These are phyloP conservation scores for Madurella fahalii DNA, from an alignment of 2,329 filamentous ascomycete species.

Conservation along the genomic window DNA sequence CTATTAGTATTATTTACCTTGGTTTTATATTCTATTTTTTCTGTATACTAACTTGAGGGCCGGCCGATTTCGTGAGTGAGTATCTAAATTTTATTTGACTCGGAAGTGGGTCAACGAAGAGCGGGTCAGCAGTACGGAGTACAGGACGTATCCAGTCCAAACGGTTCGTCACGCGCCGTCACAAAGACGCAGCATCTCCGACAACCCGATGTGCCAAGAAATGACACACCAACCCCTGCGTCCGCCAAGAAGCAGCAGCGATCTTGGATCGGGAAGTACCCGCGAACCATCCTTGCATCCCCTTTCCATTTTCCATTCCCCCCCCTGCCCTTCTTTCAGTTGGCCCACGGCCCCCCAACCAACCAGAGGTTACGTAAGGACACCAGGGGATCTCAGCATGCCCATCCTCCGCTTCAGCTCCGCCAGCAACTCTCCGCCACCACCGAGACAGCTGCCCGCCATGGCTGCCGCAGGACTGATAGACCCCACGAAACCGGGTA, in stretches of 20 bases:
- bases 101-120: too few species aligned
- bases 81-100: too few species aligned
- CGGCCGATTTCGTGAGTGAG: too few species aligned
- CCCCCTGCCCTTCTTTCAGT: background rate
- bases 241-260: background rate
- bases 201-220: too few species aligned
- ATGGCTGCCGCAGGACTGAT: constrained; percentile 37
- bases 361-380: background rate
- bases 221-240: background rate
- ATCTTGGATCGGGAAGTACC: background rate
- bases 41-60: too few species aligned
- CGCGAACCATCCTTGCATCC: background rate
- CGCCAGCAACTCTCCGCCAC: background rate
- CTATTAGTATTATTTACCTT: too few species aligned
- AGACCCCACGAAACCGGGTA: constrained; percentile 57
- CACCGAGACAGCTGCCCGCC: background rate
- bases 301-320: background rate
- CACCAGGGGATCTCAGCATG: background rate
- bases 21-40: too few species aligned
- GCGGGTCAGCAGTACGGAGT: too few species aligned
- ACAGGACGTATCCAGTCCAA: too few species aligned
- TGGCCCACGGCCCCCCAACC: background rate
- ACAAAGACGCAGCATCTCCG: too few species aligned
- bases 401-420: background rate
- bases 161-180: too few species aligned